Evolutionary conservation across 2,329 filamentous ascomycete genomes (phyloP).

Genomic region (Neonectria ditissima): DNA sequence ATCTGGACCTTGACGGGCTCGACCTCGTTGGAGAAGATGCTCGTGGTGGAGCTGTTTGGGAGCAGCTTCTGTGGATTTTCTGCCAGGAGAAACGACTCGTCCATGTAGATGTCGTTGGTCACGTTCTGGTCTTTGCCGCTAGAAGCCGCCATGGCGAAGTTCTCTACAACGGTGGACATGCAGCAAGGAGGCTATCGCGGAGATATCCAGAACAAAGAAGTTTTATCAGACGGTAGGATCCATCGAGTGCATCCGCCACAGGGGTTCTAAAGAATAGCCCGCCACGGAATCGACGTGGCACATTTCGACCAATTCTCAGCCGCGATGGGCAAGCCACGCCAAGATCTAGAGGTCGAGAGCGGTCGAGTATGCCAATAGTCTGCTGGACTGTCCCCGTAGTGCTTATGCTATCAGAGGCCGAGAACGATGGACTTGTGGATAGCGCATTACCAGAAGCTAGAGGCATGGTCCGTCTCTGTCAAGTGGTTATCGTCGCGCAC

Average conservation of each 20-base stretch:
- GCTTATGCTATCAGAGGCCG: neutral
- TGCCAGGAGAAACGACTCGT: neutral
- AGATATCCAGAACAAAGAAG: neutral
- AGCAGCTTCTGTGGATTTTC: neutral
- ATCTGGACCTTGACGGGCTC: slow-evolving; percentile 64
- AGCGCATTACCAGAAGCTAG: neutral
- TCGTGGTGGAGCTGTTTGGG: neutral
- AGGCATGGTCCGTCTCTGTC: neutral
- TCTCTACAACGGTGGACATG: neutral
- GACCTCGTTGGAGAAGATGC: slow-evolving; percentile 60
- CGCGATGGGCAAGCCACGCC: neutral
- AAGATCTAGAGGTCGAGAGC: neutral
- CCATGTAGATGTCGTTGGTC: neutral
- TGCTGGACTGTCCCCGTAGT: neutral
- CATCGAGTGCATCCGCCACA: neutral
- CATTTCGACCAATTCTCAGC: neutral
- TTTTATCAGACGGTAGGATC: neutral
- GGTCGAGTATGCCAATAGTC: neutral
- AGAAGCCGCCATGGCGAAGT: slow-evolving; percentile 1
- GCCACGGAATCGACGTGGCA: neutral
- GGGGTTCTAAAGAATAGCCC: neutral
- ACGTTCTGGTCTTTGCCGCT: neutral
- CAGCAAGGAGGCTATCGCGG: neutral
- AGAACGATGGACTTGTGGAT: neutral
- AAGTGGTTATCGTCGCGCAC: neutral